Base-by-base conservation (phyloP, 306 rosid genomes). In the Hippophae tibetana region DNA sequence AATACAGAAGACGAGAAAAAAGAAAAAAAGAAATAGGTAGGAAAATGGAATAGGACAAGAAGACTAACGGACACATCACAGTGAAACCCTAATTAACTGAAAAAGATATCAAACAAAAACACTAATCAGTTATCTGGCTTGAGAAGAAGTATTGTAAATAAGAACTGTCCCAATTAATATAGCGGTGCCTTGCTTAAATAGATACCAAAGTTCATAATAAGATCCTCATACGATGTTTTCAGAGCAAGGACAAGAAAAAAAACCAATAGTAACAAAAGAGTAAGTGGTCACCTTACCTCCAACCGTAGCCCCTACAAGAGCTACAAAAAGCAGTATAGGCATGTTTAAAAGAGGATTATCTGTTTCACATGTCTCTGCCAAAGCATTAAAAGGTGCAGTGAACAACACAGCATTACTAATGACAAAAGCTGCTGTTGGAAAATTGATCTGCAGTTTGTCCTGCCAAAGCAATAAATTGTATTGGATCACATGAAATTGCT, bases 241-340 rank as follows among this genome's bases (percentile, higher is more conserved):
- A 11, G 14, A 11, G 8, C 23, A 49, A 49, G 7, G 7, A 13
- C 6, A 49, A 49, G 61, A 38, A 71, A 60, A 48, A 56, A 43
- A 44, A 56, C 23, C 10, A 65, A 44, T 59, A 69, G 57, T 60
- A 54, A 61, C 10, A n/a, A 43, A 47, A 60, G 54, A 78, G 62
- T 47, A 63, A 10, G 63, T 54, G 60, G 57, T 38, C 38, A 60
- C 73, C 77, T 77, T 78, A 92, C 97, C 96, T 86, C 99, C 99
- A 43, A 92, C 99, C 42, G 94, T 82, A 60, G 99, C 99, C 69
- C 99, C 99, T 56, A 92, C 52, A 68, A 92, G 95, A 54, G 99
- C 95, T 27, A 92, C 93, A n/a, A 71, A 69, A 26, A 92, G 81
- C 62, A 88, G 72, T 66, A 92, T 48, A 54, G 99, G 99, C 99